Percentiles rank a stretch among this genome's conserved stretches.
Conservation (phyloP, 2,329 filamentous ascomycete genomes). For the Tolypocladium capitatum region DNA sequence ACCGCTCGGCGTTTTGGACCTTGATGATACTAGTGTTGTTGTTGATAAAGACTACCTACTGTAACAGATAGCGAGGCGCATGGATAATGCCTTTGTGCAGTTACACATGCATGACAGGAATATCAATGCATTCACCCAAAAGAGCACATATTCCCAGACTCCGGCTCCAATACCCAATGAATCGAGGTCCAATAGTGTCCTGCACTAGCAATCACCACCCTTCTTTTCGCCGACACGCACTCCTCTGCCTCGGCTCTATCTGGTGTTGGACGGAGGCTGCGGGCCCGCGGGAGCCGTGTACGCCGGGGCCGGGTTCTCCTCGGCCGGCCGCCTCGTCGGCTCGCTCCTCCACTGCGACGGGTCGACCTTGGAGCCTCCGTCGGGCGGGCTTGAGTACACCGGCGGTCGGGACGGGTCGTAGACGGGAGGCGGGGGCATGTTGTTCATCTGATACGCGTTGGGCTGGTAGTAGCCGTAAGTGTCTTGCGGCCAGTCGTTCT, state of each 20-base stretch:
- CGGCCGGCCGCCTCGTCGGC: slow-evolving; percentile 11
- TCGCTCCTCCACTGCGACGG: slow-evolving; percentile 29
- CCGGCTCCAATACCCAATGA: background rate
- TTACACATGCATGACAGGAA: background rate
- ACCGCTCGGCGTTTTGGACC: background rate
- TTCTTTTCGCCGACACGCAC: background rate
- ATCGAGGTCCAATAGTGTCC: background rate
- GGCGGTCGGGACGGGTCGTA: slow-evolving; percentile 47
- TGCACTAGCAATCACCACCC: background rate
- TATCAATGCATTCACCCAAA: background rate
- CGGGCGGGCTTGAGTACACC: slow-evolving; percentile 36
- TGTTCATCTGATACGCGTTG: slow-evolving; percentile 33
- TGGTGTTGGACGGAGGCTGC: slow-evolving; percentile 20
- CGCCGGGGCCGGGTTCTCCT: slow-evolving; percentile 10
- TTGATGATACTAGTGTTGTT: background rate
- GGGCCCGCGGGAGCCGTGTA: slow-evolving; percentile 35
- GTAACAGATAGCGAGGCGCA: background rate
- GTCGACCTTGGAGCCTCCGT: slow-evolving; percentile 38
- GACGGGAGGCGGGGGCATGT: slow-evolving; percentile 40
- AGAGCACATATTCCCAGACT: background rate
- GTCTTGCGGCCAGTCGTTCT: slow-evolving; percentile 11
- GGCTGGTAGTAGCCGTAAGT: slow-evolving; percentile 10
- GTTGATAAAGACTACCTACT: background rate
- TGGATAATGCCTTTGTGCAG: background rate
- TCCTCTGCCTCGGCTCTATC: background rate